Base-by-base conservation (phyloP, 192 early-diverging fungal species). In the Oehlia diaphana region DNA sequence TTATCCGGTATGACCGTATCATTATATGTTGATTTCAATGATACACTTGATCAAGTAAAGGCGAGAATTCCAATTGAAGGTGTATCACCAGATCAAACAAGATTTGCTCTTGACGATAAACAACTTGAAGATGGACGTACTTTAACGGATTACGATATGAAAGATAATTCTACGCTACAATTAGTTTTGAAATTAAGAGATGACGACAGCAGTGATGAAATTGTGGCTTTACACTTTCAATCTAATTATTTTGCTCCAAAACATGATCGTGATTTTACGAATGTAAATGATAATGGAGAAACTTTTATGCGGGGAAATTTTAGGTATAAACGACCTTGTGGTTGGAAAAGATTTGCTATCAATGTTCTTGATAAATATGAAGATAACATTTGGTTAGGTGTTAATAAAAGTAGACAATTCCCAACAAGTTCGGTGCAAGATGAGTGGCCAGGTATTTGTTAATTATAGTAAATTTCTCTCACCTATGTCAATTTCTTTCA, bases 61-160 rank as follows among this genome's bases (percentile, higher is more conserved):
- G 39, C 39, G 39, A 42, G 39, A 42, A 42, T 42, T 42, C 39
- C 7, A 37, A 37, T 4, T 42, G 93, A 94, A 84, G 93, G 93
- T 12, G 90, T 91, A 62, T 92, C 89, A n/a, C 4, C 35, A 37
- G 35, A 37, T 37, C 35, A 37, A 37, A 37, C 88, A 80, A 85
- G 89, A 58, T 82, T 93, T 10, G 90, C 91, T 71, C 92, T 91
- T 66, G 90, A 0, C 62, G 92, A 89, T 68, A 90, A 90, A 82
- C 92, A 92, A 86, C 83, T 93, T 62, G 89, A 92, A 74, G 92
- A 93, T 74, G 88, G 83, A 72, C 87, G 88, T 62, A 80, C 84
- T 2, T 86, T 92, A 9, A 85, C 86, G 7, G 90, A 92, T 83
- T 92, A 92, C 84, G 87, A 91, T 83, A 90, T 92, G 79, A 86